These are phyloP conservation scores for Penicillium glabrum DNA, from an alignment of 2,329 filamentous ascomycete genomes.

Conservation along the genomic window DNA sequence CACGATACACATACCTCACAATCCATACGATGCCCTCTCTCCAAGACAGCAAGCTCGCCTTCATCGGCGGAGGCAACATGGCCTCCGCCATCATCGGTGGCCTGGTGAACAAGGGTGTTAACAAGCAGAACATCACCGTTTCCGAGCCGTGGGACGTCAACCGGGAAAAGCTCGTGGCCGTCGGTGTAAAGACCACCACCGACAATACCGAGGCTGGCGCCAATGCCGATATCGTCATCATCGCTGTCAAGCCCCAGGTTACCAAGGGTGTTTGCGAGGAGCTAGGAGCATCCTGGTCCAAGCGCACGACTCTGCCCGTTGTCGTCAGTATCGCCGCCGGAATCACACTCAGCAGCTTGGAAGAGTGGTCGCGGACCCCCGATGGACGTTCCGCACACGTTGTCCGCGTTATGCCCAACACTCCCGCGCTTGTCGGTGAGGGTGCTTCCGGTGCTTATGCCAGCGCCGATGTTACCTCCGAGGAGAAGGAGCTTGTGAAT, in stretches of 20 bases:
- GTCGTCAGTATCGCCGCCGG: constrained; percentile 37
- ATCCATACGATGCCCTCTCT: constrained; percentile 26
- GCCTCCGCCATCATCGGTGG: constrained; percentile 37
- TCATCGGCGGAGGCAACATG: constrained; percentile 40
- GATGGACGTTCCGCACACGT: constrained; percentile 27
- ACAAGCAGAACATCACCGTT: constrained; percentile 32
- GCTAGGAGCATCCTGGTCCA: constrained; percentile 27
- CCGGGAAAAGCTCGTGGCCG: constrained; percentile 32
- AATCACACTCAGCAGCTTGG: constrained; percentile 32
- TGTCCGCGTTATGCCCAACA: constrained; percentile 39
- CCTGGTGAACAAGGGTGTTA: constrained; percentile 28
- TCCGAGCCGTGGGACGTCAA: constrained; percentile 39
- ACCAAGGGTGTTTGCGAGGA: constrained; percentile 34
- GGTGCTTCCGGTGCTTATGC: constrained; percentile 33
- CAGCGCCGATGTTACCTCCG: constrained; percentile 23
- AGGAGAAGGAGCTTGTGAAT: constrained; percentile 33
- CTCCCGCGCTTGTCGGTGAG: constrained; percentile 33
- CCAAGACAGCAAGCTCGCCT: constrained; percentile 35
- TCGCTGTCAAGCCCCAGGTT: constrained; percentile 38
- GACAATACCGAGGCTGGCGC: constrained; percentile 28
- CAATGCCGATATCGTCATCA: constrained; percentile 31
- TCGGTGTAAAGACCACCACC: constrained; percentile 32
- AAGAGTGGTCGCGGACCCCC: constrained; percentile 27
- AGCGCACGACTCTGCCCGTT: constrained; percentile 25
- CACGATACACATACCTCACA: background rate